Evolutionary conservation across 768 basidiomycete genomes (phyloP).

Genomic region (Leccinum subtestaceum): DNA sequence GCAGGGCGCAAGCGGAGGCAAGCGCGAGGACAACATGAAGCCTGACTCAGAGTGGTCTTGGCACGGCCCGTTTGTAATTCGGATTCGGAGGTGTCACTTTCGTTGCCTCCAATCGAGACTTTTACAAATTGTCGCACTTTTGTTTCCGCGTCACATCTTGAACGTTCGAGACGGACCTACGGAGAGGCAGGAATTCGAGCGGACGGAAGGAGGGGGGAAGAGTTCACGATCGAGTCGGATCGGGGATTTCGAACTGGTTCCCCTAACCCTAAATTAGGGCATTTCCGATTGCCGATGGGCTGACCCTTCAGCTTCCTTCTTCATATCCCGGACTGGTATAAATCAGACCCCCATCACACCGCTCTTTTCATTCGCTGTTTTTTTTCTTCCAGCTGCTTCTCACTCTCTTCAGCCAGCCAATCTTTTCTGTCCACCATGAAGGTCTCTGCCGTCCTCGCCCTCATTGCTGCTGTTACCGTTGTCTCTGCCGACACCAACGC

Average conservation of each 20-base stretch:
- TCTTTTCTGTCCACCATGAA: constrained; percentile 22
- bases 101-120: neutral
- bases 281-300: constrained; percentile 13
- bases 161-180: neutral
- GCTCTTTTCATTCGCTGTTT: neutral
- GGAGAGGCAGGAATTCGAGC: neutral
- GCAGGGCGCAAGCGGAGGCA: neutral
- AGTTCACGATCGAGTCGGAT: neutral
- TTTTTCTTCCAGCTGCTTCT: neutral
- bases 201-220: neutral
- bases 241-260: constrained; percentile 2
- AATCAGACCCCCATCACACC: constrained; percentile 1
- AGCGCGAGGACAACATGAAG: neutral
- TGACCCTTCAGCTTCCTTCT: constrained; percentile 9
- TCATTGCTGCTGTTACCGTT: constrained; percentile 37
- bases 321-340: constrained; percentile 9
- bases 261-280: neutral
- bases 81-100: neutral
- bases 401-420: neutral
- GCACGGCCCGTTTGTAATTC: neutral
- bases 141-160: neutral
- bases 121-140: neutral
- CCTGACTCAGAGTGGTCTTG: neutral
- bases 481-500: constrained; percentile 52
- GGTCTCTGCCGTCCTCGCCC: constrained; percentile 32